Evolutionary conservation across 192 early-diverging fungal species (phyloP), one percentile per base, ranked within the genome.

Genomic region (Martensiomyces pterosporus): DNA sequence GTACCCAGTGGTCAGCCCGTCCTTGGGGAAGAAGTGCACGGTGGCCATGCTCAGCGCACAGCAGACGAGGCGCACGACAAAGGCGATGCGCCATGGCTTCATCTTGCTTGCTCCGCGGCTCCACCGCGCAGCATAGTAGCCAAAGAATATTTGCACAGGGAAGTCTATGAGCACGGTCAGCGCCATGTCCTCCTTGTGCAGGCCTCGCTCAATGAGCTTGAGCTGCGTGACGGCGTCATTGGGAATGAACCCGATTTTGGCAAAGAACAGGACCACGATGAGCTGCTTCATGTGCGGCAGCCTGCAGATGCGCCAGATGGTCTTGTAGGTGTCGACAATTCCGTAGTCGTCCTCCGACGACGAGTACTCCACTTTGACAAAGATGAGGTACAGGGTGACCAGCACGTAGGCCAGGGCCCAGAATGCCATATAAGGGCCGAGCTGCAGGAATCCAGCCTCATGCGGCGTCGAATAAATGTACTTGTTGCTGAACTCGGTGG

Each of bases 91-190:
- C 96, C 96, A 99, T 64, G 95, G 93, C 21, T 76, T 82, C 51
- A 96, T 67, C 4, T 94, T 92, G 35, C 85, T 76, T 7, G 68
- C 60, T 4, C 96, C 96, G 51, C 75, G 82, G 41, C 90, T 93
- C 96, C 94, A 99, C 44, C 87, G 87, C 13, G 92, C 96, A 0
- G 94, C 94, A 67, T 93, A 95, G 66, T 97, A 97, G 12, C 96
- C 96, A 79, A 99, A 93, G 49, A 96, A 71, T 34, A 99, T 84
- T 67, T 99, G 93, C 42, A 95, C 80, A 1, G 96, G 96, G 43
- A 99, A 99, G 61, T 99, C 96, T 15, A 97, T 84, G 55, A 99
- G 67, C 6, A 93, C 91, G 0, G 91, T 81, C 33, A 94, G 62
- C 2, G 94, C 93, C 69, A 99, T 74, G 52, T 97, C 93, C 67